phyloP scores from a whole-genome alignment of 2,329 filamentous ascomycete species.

The Calycina herbarum region DNA sequence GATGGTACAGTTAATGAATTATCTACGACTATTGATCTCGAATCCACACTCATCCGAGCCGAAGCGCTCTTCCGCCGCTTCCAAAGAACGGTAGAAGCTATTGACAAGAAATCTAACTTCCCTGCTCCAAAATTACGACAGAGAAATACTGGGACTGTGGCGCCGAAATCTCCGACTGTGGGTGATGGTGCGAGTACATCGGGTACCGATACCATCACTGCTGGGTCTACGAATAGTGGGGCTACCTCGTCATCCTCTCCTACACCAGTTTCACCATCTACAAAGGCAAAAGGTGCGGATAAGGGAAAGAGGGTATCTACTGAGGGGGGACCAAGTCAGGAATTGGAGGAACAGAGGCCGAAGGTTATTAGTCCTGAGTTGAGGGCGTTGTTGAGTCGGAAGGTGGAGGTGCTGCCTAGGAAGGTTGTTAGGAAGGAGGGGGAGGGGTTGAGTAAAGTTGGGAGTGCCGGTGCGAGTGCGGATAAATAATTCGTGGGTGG shows the following conservation, averaged over 20 bases:
- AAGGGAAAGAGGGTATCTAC: constrained; percentile 24
- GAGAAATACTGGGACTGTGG: constrained; percentile 11
- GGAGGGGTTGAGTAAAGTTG: constrained; percentile 29
- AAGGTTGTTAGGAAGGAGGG: constrained; percentile 38
- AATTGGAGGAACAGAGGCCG: constrained; percentile 32
- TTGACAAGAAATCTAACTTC: constrained; percentile 89
- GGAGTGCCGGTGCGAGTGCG: background rate
- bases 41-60: constrained; percentile 81
- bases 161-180: constrained; percentile 10
- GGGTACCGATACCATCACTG: constrained; percentile 40
- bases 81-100: constrained; percentile 81
- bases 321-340: constrained; percentile 21
- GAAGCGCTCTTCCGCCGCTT: constrained; percentile 88
- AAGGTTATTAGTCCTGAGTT: constrained; percentile 65
- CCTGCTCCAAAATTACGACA: constrained; percentile 53
- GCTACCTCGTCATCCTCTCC: constrained; percentile 10
- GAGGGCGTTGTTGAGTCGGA: constrained; percentile 58
- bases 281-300: constrained; percentile 1
- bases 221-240: constrained; percentile 30
- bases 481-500: background rate
- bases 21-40: constrained; percentile 86
- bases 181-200: constrained; percentile 23
- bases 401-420: constrained; percentile 45
- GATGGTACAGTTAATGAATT: constrained; percentile 80
- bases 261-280: background rate